A percentile compares a stretch with the other conserved stretches of the same genome.
Conservation (phyloP, 306 rosid species). For the Lagenaria siceraria region DNA sequence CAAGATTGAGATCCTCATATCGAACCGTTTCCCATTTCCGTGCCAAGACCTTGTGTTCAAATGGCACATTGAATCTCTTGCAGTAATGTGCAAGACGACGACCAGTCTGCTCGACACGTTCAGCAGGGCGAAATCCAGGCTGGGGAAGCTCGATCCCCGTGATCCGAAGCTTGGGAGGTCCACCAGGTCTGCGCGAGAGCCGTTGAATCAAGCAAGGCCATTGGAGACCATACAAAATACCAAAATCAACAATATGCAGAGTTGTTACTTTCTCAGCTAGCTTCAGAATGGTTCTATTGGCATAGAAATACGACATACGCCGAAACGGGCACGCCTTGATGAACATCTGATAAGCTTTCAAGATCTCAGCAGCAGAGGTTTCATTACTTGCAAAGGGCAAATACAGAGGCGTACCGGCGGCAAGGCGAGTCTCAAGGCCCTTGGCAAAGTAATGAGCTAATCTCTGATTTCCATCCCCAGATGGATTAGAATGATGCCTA, state of each 20-base stretch:
- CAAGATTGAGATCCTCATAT: conserved; percentile 4
- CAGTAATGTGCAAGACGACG: conserved; percentile 22
- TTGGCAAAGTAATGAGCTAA: conserved; percentile 31
- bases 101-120: conserved; percentile 22
- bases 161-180: conserved; percentile 29
- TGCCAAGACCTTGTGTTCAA: conserved; percentile 25
- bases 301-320: conserved; percentile 12
- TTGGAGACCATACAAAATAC: conserved; percentile 29
- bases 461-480: conserved; percentile 27
- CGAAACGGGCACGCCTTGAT: conserved; percentile 27
- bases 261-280: conserved; percentile 8
- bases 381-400: conserved; percentile 8
- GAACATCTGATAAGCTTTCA: conserved; percentile 15
- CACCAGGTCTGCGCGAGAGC: conserved; percentile 19
- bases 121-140: conserved; percentile 25
- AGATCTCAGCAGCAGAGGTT: conserved; percentile 23
- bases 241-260: conserved; percentile 32
- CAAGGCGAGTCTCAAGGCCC: conserved; percentile 29
- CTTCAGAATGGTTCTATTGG: conserved; percentile 20
- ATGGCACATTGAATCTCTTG: conserved; percentile 26
- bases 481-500: conserved; percentile 18
- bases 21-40: conserved; percentile 24
- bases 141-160: conserved; percentile 36
- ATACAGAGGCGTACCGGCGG: conserved; percentile 13
- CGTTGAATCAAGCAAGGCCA: conserved; percentile 36